Evolutionary conservation across 2,329 filamentous ascomycete genomes (phyloP).

Genomic region (Fusarium sp.): DNA sequence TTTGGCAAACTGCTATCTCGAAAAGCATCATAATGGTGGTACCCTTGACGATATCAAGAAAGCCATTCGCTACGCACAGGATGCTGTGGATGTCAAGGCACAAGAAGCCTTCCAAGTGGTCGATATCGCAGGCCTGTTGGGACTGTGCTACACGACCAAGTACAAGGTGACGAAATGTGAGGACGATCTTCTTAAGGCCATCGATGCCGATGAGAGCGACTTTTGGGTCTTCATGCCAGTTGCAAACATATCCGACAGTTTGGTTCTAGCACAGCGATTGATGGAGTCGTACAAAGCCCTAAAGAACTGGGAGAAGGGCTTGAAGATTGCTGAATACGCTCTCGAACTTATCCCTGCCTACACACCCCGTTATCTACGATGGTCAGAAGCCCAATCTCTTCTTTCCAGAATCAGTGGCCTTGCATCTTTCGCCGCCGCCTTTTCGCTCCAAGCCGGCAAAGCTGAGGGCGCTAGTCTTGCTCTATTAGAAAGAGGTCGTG

Average conservation of each 20-base stretch:
- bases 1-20: not conserved
- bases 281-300: not conserved
- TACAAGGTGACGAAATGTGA: not conserved
- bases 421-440: not conserved
- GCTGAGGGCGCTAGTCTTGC: accelerated
- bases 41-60: accelerated
- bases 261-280: not conserved
- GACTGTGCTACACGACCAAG: not conserved
- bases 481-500: not conserved
- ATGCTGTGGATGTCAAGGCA: not conserved
- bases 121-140: not conserved
- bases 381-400: not conserved
- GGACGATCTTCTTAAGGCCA: not conserved
- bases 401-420: not conserved
- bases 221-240: not conserved
- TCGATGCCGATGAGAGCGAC: not conserved
- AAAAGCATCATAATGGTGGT: accelerated
- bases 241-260: not conserved
- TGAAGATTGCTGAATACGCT: not conserved
- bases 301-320: not conserved
- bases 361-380: not conserved
- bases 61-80: accelerated
- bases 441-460: accelerated
- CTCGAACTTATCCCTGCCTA: not conserved
- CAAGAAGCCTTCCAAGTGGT: not conserved